A percentile compares a stretch with the other conserved stretches of the same genome.
Conservation (phyloP, 176 grass and related monocot genomes). For the Avena insularis region DNA sequence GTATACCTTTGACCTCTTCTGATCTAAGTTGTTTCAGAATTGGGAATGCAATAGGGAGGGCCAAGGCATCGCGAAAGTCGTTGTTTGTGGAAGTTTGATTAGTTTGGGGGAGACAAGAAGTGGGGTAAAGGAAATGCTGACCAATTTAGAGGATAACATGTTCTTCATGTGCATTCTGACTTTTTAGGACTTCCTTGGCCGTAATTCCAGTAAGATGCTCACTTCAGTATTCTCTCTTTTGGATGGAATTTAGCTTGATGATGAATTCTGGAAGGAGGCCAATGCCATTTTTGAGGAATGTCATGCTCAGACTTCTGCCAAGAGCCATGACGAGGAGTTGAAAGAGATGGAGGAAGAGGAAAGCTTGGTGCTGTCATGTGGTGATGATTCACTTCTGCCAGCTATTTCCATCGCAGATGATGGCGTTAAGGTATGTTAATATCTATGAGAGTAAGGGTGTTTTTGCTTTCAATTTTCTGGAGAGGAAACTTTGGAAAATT, state of each 20-base stretch:
- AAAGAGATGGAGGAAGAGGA: slow-evolving; percentile 26
- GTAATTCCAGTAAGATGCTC: background rate
- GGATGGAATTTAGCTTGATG: slow-evolving; percentile 34
- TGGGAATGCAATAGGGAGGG: background rate
- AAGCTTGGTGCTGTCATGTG: slow-evolving; percentile 36
- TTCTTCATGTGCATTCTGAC: background rate
- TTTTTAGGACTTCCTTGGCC: background rate
- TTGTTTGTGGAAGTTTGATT: slow-evolving; percentile 17
- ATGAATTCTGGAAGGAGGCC: slow-evolving; percentile 42
- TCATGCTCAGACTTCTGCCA: slow-evolving; percentile 30
- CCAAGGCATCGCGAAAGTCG: background rate
- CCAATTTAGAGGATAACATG: background rate
- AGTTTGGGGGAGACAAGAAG: background rate
- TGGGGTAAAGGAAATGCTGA: background rate
- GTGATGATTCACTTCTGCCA: slow-evolving; percentile 36
- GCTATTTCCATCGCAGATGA: slow-evolving; percentile 47
- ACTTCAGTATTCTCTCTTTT: slow-evolving; percentile 29
- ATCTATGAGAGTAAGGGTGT: background rate
- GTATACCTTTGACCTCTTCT: slow-evolving; percentile 29
- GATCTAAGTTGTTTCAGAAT: slow-evolving; percentile 25
- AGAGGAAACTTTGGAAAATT: background rate
- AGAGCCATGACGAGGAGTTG: slow-evolving; percentile 30
- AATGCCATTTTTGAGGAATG: slow-evolving; percentile 31
- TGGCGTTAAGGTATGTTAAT: slow-evolving; percentile 39
- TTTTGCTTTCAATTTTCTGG: slow-evolving; percentile 23